Evolutionary conservation across 2,329 filamentous ascomycete genomes (phyloP).

Genomic region (Elsinoe batatas): DNA sequence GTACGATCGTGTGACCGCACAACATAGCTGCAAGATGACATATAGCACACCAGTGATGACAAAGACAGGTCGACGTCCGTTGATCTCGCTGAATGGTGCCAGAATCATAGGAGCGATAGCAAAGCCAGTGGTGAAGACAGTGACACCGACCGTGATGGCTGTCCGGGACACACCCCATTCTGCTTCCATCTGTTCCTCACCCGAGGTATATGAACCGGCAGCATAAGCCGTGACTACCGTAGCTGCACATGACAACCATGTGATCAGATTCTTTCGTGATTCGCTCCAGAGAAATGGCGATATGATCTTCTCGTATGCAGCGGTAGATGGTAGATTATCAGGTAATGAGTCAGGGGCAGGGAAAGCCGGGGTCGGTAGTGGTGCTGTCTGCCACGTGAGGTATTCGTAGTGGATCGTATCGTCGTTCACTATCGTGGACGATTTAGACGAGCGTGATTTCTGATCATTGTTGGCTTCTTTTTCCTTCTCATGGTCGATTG

Average conservation of each 20-base stretch:
- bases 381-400: constrained; percentile 49
- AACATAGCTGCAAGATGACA: constrained; percentile 60
- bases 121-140: constrained; percentile 72
- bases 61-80: constrained; percentile 77
- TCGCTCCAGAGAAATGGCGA: constrained; percentile 67
- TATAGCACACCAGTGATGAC: constrained; percentile 63
- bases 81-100: constrained; percentile 79
- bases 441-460: not conserved
- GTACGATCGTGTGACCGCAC: constrained; percentile 59
- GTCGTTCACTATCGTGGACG: constrained; percentile 8
- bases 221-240: constrained; percentile 71
- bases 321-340: constrained; percentile 38
- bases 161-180: constrained; percentile 57
- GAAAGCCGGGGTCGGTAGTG: constrained; percentile 40
- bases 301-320: constrained; percentile 53
- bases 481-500: not conserved
- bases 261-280: constrained; percentile 58
- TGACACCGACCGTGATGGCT: constrained; percentile 66
- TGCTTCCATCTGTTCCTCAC: constrained; percentile 52
- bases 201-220: constrained; percentile 69
- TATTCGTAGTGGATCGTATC: constrained; percentile 46
- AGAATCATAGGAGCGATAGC: constrained; percentile 77
- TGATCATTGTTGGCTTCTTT: not conserved
- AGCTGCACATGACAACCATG: constrained; percentile 64
- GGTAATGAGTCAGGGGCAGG: constrained; percentile 25